Conservation (phyloP, 345 rosid genomes). For the Anacardium occidentale region DNA sequence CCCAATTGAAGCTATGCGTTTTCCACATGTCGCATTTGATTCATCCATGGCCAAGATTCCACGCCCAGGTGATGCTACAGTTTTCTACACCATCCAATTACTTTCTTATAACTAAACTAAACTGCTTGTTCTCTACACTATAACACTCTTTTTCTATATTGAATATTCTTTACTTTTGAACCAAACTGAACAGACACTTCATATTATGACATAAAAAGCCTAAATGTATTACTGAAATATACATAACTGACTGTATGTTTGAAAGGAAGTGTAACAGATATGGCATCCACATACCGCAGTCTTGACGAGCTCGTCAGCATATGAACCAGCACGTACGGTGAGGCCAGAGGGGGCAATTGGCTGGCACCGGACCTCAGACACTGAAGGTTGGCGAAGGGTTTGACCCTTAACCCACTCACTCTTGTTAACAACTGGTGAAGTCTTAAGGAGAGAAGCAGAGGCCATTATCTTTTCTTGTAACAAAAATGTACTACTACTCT, state of each 20-base stretch:
- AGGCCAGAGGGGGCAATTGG: constrained; percentile 16
- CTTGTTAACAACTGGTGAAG: constrained; percentile 25
- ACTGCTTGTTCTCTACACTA: background rate
- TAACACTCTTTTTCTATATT: background rate
- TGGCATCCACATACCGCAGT: constrained; percentile 27
- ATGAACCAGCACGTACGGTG: constrained; percentile 23
- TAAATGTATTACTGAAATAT: background rate
- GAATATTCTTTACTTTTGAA: background rate
- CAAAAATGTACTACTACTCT: background rate
- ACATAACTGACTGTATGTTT: background rate
- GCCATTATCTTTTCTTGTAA: constrained; percentile 15
- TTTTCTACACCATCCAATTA: constrained; percentile 32
- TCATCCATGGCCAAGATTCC: constrained; percentile 44
- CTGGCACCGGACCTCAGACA: constrained; percentile 15
- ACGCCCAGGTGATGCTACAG: constrained; percentile 40
- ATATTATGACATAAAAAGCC: too few species aligned
- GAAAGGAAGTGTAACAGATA: too few species aligned
- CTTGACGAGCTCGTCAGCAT: constrained; percentile 38
- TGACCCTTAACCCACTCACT: constrained; percentile 31
- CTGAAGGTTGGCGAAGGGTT: constrained; percentile 15
- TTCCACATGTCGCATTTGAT: constrained; percentile 38
- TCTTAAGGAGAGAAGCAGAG: constrained; percentile 27
- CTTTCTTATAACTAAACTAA: background rate
- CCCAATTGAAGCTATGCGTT: constrained; percentile 40
- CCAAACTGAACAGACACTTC: background rate